phyloP scores from a whole-genome alignment of 495 filamentous ascomycete species.

The Daldinia bambusicola region DNA sequence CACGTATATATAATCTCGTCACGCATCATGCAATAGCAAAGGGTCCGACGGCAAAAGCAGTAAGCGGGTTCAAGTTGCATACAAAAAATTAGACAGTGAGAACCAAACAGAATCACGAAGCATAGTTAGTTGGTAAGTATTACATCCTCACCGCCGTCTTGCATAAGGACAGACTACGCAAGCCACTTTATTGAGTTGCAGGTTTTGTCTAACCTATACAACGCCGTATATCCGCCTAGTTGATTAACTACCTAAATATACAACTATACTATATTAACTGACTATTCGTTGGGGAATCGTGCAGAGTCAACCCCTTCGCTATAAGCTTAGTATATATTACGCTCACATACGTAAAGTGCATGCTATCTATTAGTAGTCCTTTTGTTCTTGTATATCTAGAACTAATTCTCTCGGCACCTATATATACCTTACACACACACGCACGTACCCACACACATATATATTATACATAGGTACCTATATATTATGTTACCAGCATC shows the following conservation, averaged over 20 bases:
- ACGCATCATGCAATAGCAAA: neutral
- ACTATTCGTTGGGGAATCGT: neutral
- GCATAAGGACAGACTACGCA: neutral
- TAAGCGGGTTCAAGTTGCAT: neutral
- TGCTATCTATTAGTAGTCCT: no score
- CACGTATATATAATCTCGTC: neutral
- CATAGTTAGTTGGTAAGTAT: neutral
- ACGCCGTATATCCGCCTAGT: neutral
- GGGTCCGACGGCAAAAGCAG: neutral
- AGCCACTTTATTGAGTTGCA: neutral
- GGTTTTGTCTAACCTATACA: neutral
- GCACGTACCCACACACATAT: neutral
- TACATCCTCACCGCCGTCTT: constrained; percentile 1
- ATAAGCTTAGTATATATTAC: neutral
- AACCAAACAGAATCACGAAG: constrained; percentile 5
- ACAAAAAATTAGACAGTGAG: neutral
- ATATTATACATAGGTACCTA: no score
- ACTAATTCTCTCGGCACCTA: no score
- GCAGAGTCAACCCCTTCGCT: neutral
- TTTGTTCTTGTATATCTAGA: no score
- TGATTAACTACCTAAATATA: neutral
- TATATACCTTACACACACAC: neutral
- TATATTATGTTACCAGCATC: neutral
- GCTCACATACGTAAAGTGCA: no score
- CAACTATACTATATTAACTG: neutral